These are phyloP conservation scores for Megacollybia platyphylla DNA, from an alignment of 1,284 basidiomycete genomes.

Conservation along the genomic window DNA sequence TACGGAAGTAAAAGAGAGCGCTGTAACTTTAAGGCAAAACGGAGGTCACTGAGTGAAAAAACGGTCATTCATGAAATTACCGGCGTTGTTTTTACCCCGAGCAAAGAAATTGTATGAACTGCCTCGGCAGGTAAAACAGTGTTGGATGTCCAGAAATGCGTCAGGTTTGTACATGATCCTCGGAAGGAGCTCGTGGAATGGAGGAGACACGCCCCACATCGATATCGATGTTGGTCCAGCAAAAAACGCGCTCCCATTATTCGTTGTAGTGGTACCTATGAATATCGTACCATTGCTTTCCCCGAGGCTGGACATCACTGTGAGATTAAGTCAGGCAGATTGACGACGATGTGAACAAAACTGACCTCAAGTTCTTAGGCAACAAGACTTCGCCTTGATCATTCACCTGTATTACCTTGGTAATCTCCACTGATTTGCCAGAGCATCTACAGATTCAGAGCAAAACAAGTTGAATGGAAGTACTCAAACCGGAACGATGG, in stretches of 20 bases:
- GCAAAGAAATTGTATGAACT: too few species aligned
- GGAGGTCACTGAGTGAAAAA: too few species aligned
- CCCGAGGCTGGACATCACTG: conserved; percentile 30
- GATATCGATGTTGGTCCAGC: too few species aligned
- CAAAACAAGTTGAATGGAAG: conserved; percentile 1
- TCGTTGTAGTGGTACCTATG: conserved; percentile 7
- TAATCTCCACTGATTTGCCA: conserved; percentile 55
- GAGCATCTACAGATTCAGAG: conserved; percentile 35
- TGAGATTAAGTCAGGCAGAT: neutral
- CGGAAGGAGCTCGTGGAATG: too few species aligned
- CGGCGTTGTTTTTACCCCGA: too few species aligned
- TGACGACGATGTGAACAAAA: conserved; percentile 4
- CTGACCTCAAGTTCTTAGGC: conserved; percentile 31
- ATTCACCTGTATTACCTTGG: conserved; percentile 43
- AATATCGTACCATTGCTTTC: conserved; percentile 40
- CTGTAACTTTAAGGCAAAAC: neutral
- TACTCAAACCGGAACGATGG: conserved; percentile 1
- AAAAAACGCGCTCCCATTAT: too few species aligned
- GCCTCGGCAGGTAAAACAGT: too few species aligned
- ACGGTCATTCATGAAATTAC: too few species aligned
- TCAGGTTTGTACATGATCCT: neutral
- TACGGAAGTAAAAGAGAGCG: neutral
- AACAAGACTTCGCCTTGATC: conserved; percentile 46
- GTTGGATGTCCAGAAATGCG: too few species aligned
- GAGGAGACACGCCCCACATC: too few species aligned